Evolutionary conservation across 306 rosid species (phyloP), one percentile per base, ranked within the genome.

Genomic region (Inga oerstediana): DNA sequence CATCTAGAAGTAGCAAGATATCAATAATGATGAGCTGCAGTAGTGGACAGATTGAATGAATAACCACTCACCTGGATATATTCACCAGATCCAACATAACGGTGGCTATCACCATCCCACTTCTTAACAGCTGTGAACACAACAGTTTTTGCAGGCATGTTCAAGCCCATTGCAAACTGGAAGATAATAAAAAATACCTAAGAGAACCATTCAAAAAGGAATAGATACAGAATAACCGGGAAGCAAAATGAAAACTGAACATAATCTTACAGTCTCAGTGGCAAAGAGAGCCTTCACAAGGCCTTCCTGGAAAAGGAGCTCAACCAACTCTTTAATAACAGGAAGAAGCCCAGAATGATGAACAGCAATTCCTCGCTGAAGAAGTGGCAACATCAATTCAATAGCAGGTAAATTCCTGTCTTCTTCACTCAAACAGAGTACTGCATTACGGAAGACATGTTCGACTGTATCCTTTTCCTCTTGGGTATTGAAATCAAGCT

Each of bases 301-400:
- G 86, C 99, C 99, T 88, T 96, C 99, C 85, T 96, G 99, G 88
- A 96, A 93, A 84, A 96, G 99, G 80, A 96, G 89, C 87, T 93
- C 98, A 7, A 96, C 99, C 89, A 96, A 88, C 87, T 96, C 99
- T 89, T 96, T 96, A 83, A 93, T 88, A 64, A 96, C 98, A 73
- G 99, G 99, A 81, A 96, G 99, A 87, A 96, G 99, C 78, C 99
- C 99, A 83, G 99, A 96, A 82, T 96, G 99, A 88, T 96, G 99
- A 84, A 96, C 98, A 43, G 97, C 97, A 89, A 96, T 93, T 71
- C 99, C 99, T 74, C 98, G 94, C 90, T 92, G 93, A 84, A 96
- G 98, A 56, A 94, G 92, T 41, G 99, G 99, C 86, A 93, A 77
- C 94, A 96, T 96, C 86, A 88, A 83, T 88, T 93, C 97, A 80